Evolutionary conservation across 2,329 filamentous ascomycete genomes (phyloP).

Genomic region (Rosellinia necatrix): DNA sequence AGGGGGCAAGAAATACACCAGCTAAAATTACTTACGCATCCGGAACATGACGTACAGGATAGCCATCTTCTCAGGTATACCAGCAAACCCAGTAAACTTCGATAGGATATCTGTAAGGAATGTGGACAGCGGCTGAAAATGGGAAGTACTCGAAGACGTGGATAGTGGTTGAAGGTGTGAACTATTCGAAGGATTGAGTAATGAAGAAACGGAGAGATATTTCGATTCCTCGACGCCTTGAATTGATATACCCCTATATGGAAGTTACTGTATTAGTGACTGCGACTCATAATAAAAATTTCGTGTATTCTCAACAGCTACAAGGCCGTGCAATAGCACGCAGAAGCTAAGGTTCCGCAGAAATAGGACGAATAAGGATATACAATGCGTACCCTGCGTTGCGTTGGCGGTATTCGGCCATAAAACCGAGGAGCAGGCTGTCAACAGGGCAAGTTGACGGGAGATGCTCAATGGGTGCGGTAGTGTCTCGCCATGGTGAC

Average conservation of each 20-base stretch:
- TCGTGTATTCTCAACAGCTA: too few species aligned
- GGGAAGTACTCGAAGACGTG: conserved; percentile 65
- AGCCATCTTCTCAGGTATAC: conserved; percentile 81
- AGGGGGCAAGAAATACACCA: neutral
- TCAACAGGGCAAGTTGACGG: conserved; percentile 78
- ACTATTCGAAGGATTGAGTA: conserved; percentile 81
- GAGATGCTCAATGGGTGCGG: conserved; percentile 61
- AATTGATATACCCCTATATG: conserved; percentile 64
- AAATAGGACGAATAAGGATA: too few species aligned
- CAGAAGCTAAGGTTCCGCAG: too few species aligned
- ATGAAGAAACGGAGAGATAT: conserved; percentile 78
- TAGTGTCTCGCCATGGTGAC: conserved; percentile 4
- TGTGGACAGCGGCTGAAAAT: conserved; percentile 78
- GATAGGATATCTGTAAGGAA: conserved; percentile 83
- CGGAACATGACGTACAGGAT: conserved; percentile 87
- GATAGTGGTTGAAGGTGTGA: conserved; percentile 75
- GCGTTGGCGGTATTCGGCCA: conserved; percentile 69
- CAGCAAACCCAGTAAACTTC: conserved; percentile 79
- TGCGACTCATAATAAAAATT: too few species aligned
- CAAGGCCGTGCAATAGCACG: too few species aligned
- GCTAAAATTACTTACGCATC: conserved; percentile 50
- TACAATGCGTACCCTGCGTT: too few species aligned
- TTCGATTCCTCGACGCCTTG: conserved; percentile 73
- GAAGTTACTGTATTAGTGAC: too few species aligned
- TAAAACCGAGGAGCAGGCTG: conserved; percentile 77